Conservation (phyloP, 345 rosid species). For the Arabis hirsuta region DNA sequence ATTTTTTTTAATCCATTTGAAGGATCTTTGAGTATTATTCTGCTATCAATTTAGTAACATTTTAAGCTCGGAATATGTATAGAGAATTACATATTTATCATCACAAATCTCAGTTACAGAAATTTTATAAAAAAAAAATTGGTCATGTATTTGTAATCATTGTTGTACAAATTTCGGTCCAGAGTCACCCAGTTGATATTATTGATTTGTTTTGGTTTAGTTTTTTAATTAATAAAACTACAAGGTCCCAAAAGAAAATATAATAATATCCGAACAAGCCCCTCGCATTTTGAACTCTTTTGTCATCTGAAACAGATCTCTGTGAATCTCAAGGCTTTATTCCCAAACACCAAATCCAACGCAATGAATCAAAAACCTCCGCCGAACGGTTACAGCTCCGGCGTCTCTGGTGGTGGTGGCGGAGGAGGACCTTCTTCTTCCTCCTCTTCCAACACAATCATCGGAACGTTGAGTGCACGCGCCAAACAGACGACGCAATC, state of each 20-base stretch:
- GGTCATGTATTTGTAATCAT: no score
- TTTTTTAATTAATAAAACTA: conserved; percentile 17
- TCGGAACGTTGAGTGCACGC: conserved; percentile 54
- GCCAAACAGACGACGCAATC: conserved; percentile 55
- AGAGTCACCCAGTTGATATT: not conserved
- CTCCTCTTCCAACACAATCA: conserved; percentile 32
- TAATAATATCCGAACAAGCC: not conserved
- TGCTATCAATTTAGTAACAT: no score
- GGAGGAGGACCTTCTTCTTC: conserved; percentile 29
- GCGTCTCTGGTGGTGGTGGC: conserved; percentile 38
- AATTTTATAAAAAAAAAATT: no score
- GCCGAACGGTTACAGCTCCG: conserved; percentile 54
- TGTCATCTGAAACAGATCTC: conserved; percentile 32
- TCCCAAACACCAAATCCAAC: conserved; percentile 7
- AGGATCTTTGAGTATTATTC: not conserved
- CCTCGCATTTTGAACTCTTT: not conserved
- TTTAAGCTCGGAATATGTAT: not conserved
- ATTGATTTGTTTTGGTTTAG: not conserved
- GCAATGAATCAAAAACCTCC: conserved; percentile 43
- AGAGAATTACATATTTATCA: not conserved
- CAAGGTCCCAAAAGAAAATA: conserved; percentile 26
- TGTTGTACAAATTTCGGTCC: no score
- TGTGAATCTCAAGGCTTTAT: not conserved
- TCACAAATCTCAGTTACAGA: no score
- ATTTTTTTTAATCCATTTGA: not conserved